A percentile compares a stretch with the other conserved stretches of the same genome.
Conservation (phyloP, 495 filamentous ascomycete species). For the Aspergillus incahuasiensis region DNA sequence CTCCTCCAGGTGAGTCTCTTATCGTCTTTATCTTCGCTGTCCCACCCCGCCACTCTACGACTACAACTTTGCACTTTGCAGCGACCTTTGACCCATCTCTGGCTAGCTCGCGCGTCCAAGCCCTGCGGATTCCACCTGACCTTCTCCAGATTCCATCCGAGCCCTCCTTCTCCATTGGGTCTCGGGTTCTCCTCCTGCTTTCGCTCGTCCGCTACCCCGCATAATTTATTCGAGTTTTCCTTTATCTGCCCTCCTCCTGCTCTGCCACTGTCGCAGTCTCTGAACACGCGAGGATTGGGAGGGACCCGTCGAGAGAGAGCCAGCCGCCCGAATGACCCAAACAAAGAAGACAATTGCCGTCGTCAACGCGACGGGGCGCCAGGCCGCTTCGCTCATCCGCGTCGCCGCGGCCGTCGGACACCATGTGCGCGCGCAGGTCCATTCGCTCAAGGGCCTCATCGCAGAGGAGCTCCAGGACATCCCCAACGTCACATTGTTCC, state of each 20-base stretch:
- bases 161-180: constrained; percentile 12
- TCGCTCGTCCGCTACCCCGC: constrained; percentile 19
- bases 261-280: background rate
- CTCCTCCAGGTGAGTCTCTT: background rate
- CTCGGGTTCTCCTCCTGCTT: background rate
- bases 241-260: constrained; percentile 6
- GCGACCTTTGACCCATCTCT: constrained; percentile 4
- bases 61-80: background rate
- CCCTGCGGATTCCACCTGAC: constrained; percentile 16
- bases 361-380: constrained; percentile 87
- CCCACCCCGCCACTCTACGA: background rate
- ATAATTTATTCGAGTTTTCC: constrained; percentile 13
- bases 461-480: constrained; percentile 75
- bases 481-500: constrained; percentile 77
- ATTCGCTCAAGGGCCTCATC: constrained; percentile 74
- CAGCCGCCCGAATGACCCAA: constrained; percentile 38
- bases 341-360: constrained; percentile 76
- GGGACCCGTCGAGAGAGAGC: background rate
- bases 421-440: constrained; percentile 81
- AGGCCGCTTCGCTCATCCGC: constrained; percentile 88
- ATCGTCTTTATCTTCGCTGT: background rate
- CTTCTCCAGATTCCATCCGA: constrained; percentile 17
- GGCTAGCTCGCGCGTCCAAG: background rate
- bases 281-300: background rate
- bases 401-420: constrained; percentile 90